Percentiles rank a stretch among this genome's conserved stretches.
These are phyloP conservation scores for Triticum urartu DNA, from an alignment of 176 grass and related monocot genomes.

Conservation along the genomic window DNA sequence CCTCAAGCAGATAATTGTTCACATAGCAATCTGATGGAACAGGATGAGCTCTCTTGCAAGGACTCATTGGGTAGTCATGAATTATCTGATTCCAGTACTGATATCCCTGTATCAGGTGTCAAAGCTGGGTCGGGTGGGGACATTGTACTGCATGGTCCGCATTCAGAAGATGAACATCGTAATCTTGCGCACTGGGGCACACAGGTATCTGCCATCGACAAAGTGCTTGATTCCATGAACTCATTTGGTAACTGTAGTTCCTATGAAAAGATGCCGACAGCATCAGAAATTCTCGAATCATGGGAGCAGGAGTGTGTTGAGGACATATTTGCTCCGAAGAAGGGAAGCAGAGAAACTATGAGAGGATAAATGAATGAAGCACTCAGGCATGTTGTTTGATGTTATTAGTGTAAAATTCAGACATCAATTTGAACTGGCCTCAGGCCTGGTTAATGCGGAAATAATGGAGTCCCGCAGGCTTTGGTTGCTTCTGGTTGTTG, in stretches of 20 bases:
- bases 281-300: slow-evolving; percentile 55
- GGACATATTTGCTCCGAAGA: slow-evolving; percentile 19
- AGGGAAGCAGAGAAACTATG: neutral
- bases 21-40: slow-evolving; percentile 1
- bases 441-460: neutral
- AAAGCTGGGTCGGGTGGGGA: neutral
- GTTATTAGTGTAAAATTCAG: neutral
- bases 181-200: neutral
- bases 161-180: slow-evolving; percentile 15
- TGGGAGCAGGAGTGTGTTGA: slow-evolving; percentile 51
- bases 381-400: slow-evolving; percentile 2
- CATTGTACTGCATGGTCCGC: neutral
- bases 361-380: slow-evolving; percentile 22
- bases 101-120: neutral
- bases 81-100: neutral
- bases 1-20: neutral
- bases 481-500: neutral
- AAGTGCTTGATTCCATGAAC: slow-evolving; percentile 53
- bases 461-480: neutral
- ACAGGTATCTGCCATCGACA: slow-evolving; percentile 43
- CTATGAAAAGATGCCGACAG: slow-evolving; percentile 40
- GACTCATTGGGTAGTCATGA: neutral
- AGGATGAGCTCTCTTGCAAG: slow-evolving; percentile 16
- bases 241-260: slow-evolving; percentile 28
- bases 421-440: neutral